Evolutionary conservation across 106 monocot genomes (phyloP).

Genomic region (Narthecium ossifragum): DNA sequence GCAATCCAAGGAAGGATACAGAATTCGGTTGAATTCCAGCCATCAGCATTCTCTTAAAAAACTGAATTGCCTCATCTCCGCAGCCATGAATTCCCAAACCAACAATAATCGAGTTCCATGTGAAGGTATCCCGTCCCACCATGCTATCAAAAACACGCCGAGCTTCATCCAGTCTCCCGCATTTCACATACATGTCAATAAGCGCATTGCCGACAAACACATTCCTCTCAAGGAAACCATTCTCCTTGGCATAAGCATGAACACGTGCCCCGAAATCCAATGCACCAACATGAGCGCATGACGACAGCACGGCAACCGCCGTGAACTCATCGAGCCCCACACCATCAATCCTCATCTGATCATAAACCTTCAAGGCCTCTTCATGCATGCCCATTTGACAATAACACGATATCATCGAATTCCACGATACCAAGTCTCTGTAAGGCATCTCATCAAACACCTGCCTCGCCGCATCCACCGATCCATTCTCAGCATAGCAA

Average conservation of each 20-base stretch:
- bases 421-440: conserved; percentile 65
- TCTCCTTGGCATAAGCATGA: conserved; percentile 10
- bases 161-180: conserved; percentile 39
- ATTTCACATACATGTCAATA: conserved; percentile 84
- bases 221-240: conserved; percentile 30
- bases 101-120: conserved; percentile 67
- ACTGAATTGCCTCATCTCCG: conserved; percentile 27
- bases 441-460: conserved; percentile 39
- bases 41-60: conserved; percentile 37
- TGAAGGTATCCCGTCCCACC: conserved; percentile 46
- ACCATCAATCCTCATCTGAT: conserved; percentile 27
- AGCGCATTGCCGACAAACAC: conserved; percentile 57
- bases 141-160: conserved; percentile 54
- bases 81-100: conserved; percentile 54
- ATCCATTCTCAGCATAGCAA: conserved; percentile 40
- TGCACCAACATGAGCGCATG: conserved; percentile 65
- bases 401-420: conserved; percentile 61
- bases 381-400: conserved; percentile 29
- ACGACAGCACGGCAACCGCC: conserved; percentile 42
- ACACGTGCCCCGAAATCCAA: conserved; percentile 32
- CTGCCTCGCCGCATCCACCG: conserved; percentile 28
- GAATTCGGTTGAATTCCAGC: conserved; percentile 29
- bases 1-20: conserved; percentile 50
- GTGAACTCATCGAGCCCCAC: conserved; percentile 46
- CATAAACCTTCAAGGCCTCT: conserved; percentile 40